Percentiles rank a stretch among this genome's conserved stretches.
Conservation (phyloP, 1,284 basidiomycete species). For the Ceratorhiza oryzae-sativae region DNA sequence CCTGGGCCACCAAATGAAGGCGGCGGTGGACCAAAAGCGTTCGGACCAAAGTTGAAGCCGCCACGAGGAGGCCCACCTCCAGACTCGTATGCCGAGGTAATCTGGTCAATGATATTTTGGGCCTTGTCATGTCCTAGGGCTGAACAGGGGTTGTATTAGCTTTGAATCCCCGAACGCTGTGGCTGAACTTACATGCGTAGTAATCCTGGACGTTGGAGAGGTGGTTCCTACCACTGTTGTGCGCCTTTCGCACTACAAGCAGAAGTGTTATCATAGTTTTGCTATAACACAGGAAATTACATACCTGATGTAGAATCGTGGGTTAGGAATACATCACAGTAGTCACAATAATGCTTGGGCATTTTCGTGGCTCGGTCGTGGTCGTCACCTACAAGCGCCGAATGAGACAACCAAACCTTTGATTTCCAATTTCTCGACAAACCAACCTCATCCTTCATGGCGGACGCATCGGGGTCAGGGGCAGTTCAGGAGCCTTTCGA, state of each 20-base stretch:
- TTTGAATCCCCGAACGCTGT: not conserved
- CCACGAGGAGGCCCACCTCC: constrained; percentile 84
- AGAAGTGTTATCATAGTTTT: constrained; percentile 45
- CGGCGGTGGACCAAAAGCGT: constrained; percentile 59
- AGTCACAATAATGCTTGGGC: constrained; percentile 71
- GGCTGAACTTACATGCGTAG: constrained; percentile 79
- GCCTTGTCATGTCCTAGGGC: constrained; percentile 95
- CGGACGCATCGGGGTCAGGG: constrained; percentile 64
- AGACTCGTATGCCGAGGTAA: constrained; percentile 88
- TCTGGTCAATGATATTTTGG: constrained; percentile 95
- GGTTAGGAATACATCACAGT: constrained; percentile 89
- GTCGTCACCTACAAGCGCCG: constrained; percentile 24
- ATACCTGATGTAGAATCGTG: constrained; percentile 87
- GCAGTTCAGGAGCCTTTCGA: constrained; percentile 97
- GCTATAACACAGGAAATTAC: too few relatives aligned
- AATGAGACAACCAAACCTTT: constrained; percentile 1
- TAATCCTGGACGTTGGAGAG: constrained; percentile 96
- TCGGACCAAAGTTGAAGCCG: constrained; percentile 80
- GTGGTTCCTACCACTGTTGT: constrained; percentile 97
- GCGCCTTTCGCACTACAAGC: constrained; percentile 88
- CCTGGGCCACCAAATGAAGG: constrained; percentile 52
- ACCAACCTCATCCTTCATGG: constrained; percentile 57
- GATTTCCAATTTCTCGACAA: constrained; percentile 28
- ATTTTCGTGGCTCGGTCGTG: constrained; percentile 42
- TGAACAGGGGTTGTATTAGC: constrained; percentile 48